Evolutionary conservation across 2,329 filamentous ascomycete genomes (phyloP).

Genomic region (Nemania bipapillata): DNA sequence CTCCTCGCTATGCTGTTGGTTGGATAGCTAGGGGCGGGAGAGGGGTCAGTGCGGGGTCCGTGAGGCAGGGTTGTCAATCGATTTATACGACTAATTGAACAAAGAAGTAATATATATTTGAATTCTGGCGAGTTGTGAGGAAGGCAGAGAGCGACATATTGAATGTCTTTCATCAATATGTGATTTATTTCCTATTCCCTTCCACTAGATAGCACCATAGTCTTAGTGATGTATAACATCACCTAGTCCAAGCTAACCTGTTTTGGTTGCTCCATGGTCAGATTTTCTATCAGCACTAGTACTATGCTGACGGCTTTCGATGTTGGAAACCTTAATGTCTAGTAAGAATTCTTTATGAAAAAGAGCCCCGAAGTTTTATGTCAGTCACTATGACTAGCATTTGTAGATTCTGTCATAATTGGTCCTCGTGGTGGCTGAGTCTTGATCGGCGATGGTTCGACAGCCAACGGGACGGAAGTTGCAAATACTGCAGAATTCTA

Average conservation of each 20-base stretch:
- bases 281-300: neutral
- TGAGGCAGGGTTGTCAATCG: too few relatives aligned
- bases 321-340: neutral
- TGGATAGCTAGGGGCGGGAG: too few relatives aligned
- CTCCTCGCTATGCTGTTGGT: too few relatives aligned
- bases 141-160: too few relatives aligned
- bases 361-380: neutral
- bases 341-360: neutral
- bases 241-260: neutral
- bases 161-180: too few relatives aligned
- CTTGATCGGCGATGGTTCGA: neutral
- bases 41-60: too few relatives aligned
- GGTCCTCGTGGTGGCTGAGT: neutral
- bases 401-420: neutral
- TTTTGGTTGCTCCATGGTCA: neutral
- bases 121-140: too few relatives aligned
- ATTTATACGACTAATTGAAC: too few relatives aligned
- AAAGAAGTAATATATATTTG: too few relatives aligned
- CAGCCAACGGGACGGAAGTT: neutral
- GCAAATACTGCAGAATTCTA: slow-evolving; percentile 5
- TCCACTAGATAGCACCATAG: too few relatives aligned
- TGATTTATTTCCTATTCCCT: too few relatives aligned
- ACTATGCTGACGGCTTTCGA: neutral
- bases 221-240: neutral
- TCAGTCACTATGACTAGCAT: neutral